A percentile compares a stretch with the other conserved stretches of the same genome.
These are phyloP conservation scores for Quercus lobata DNA, from an alignment of 331 rosid genomes.

Conservation along the genomic window DNA sequence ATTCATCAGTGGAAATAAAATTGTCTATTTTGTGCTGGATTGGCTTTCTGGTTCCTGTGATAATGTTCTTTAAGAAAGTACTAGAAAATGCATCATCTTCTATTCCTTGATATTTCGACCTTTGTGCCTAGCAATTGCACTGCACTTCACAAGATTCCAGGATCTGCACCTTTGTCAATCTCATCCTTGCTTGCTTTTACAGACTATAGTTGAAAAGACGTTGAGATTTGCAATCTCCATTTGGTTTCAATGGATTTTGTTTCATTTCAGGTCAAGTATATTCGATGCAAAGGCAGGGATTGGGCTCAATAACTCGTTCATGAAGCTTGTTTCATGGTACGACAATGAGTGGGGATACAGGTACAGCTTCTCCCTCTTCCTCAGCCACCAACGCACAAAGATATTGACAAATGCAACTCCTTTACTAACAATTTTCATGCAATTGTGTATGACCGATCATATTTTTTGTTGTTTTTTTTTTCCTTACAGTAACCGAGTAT, in stretches of 20 bases:
- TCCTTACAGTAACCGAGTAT: constrained; percentile 73
- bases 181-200: neutral
- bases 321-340: constrained; percentile 91
- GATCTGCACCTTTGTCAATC: no score
- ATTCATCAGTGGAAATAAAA: neutral
- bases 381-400: neutral
- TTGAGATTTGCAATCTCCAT: neutral
- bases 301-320: constrained; percentile 67
- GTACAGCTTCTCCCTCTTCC: constrained; percentile 34
- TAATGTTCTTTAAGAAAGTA: neutral
- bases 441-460: neutral
- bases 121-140: no score
- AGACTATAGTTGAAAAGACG: neutral
- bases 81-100: neutral
- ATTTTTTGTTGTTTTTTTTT: neutral
- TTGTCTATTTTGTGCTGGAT: neutral
- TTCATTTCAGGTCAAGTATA: constrained; percentile 79
- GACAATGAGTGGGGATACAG: constrained; percentile 99
- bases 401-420: neutral
- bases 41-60: neutral
- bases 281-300: constrained; percentile 97
- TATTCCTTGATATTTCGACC: no score
- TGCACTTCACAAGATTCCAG: no score
- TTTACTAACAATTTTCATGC: neutral
- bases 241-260: neutral